Percentiles rank a stretch among this genome's conserved stretches.
phyloP scores from a whole-genome alignment of 495 filamentous ascomycete genomes.

The Tuber indicum region DNA sequence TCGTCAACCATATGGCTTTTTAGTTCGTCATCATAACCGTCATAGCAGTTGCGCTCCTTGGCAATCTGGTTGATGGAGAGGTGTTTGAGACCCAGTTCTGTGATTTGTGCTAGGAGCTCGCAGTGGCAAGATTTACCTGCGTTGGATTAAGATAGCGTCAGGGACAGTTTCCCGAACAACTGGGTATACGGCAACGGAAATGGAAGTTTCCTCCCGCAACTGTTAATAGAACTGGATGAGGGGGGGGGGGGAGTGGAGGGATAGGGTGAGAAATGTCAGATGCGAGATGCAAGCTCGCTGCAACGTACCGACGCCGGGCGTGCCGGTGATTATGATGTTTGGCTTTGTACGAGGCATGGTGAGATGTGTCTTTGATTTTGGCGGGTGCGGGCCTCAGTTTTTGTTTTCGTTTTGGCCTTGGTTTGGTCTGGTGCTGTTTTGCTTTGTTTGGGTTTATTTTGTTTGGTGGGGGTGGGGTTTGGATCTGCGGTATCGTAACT shows the following conservation, averaged over 20 bases:
- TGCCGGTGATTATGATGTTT: constrained; percentile 93
- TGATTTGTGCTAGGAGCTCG: constrained; percentile 65
- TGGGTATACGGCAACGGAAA: not conserved
- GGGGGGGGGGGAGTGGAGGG: not conserved
- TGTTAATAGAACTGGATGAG: not conserved
- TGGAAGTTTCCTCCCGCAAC: not conserved
- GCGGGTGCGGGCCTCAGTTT: not conserved
- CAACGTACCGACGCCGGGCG: constrained; percentile 62
- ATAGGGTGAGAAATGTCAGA: not conserved
- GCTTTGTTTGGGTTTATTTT: constrained; percentile 7
- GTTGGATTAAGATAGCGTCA: not conserved
- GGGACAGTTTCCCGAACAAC: not conserved
- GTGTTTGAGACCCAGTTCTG: constrained; percentile 60
- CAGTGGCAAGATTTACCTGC: constrained; percentile 82
- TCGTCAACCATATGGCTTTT: constrained; percentile 93
- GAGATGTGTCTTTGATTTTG: constrained; percentile 3
- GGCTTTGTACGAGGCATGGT: constrained; percentile 56
- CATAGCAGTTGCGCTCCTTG: constrained; percentile 74
- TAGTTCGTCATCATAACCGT: constrained; percentile 75
- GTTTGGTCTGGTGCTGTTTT: not conserved
- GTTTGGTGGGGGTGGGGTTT: constrained; percentile 9
- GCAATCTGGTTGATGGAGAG: constrained; percentile 84
- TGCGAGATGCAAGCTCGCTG: not conserved
- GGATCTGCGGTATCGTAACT: not conserved
- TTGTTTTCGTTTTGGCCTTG: not conserved